Conservation (phyloP, 139 green algal genomes). For the Deuterostichococcus epilithicus region DNA sequence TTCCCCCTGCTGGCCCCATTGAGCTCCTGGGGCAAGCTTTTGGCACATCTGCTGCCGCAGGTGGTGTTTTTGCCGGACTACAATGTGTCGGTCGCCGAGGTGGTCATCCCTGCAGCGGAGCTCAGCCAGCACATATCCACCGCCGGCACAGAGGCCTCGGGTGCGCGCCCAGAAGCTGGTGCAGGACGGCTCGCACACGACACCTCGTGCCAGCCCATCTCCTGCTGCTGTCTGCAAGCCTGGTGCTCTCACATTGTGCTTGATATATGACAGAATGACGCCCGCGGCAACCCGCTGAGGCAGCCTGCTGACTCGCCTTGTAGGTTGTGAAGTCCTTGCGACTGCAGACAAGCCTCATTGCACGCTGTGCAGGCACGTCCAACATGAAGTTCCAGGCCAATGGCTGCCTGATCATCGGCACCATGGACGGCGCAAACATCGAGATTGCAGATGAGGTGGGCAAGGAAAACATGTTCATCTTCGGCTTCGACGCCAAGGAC, state of each 20-base stretch:
- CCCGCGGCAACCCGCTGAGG: background rate
- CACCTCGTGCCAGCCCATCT: background rate
- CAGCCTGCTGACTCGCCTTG: background rate
- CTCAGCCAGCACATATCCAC: conserved; percentile 85
- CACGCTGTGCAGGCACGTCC: conserved; percentile 74
- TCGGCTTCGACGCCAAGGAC: conserved; percentile 66
- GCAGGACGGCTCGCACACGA: background rate
- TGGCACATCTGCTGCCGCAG: conserved; percentile 9
- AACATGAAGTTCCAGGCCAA: conserved; percentile 99
- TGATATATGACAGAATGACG: too few species aligned
- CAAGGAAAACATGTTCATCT: conserved; percentile 86
- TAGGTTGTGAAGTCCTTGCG: too few species aligned
- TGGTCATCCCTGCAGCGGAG: conserved; percentile 81
- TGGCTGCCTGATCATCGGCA: conserved; percentile 96
- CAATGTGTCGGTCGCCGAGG: conserved; percentile 83
- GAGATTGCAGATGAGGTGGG: conserved; percentile 88
- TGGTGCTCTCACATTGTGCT: too few species aligned
- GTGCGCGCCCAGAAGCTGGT: too few species aligned
- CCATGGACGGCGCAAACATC: conserved; percentile 97
- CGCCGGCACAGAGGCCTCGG: conserved; percentile 82
- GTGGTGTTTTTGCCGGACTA: conserved; percentile 97
- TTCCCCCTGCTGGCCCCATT: too few species aligned
- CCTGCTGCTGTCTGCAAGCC: background rate
- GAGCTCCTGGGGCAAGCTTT: background rate
- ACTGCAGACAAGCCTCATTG: too few species aligned